These are phyloP conservation scores for Tilletia setariae DNA, from an alignment of 1,284 basidiomycete genomes.

Conservation along the genomic window DNA sequence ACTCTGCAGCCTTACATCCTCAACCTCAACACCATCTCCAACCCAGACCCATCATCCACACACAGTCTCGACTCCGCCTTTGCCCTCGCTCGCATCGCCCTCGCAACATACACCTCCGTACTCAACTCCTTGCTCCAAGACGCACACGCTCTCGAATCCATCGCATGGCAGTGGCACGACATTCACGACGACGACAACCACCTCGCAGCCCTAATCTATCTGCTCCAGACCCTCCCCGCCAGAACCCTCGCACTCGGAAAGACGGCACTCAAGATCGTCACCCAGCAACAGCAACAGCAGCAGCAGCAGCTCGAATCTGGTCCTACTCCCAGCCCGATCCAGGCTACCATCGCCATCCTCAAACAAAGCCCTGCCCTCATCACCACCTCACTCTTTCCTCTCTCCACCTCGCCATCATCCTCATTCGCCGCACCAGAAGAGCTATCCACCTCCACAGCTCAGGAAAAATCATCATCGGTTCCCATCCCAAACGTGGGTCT, in stretches of 20 bases:
- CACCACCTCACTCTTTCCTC: constrained; percentile 18
- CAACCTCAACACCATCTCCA: background rate
- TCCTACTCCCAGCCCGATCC: background rate
- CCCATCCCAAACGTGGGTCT: constrained; percentile 10
- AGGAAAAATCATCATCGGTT: background rate
- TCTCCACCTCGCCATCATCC: constrained; percentile 18
- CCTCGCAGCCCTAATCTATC: constrained; percentile 25
- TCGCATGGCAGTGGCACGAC: constrained; percentile 43
- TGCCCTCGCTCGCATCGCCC: constrained; percentile 35
- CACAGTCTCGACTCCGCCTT: background rate
- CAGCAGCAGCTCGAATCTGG: background rate
- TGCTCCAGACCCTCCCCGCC: constrained; percentile 30
- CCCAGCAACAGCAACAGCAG: background rate
- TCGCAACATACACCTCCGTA: constrained; percentile 33
- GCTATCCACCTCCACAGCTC: constrained; percentile 4
- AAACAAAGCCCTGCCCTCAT: constrained; percentile 3
- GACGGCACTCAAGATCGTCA: constrained; percentile 1
- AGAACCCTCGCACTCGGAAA: constrained; percentile 17
- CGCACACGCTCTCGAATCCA: constrained; percentile 34
- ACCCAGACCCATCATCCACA: background rate
- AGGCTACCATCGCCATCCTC: constrained; percentile 12
- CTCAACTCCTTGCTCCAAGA: constrained; percentile 35
- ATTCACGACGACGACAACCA: constrained; percentile 33
- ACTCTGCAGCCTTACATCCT: background rate
- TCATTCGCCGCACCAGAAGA: background rate